Percentiles rank a stretch among this genome's conserved stretches.
These are phyloP conservation scores for Ophiostoma pallidulum DNA, from an alignment of 2,329 filamentous ascomycete species.

Conservation along the genomic window DNA sequence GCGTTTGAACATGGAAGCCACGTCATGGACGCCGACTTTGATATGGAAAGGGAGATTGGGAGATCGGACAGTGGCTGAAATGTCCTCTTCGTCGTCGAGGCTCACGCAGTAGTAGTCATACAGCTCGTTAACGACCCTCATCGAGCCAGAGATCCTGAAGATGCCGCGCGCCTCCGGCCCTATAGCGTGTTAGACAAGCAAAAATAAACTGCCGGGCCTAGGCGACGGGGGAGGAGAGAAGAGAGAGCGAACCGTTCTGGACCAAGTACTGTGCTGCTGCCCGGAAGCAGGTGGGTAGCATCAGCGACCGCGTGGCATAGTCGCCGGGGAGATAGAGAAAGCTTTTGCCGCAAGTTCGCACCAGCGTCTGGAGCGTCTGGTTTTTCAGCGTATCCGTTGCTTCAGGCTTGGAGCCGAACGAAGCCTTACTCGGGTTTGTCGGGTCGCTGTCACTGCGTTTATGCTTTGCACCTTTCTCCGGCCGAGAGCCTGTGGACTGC, in stretches of 20 bases:
- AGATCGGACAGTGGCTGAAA: conserved; percentile 49
- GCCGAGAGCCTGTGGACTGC: conserved; percentile 20
- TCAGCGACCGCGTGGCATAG: conserved; percentile 46
- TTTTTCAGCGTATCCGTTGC: conserved; percentile 34
- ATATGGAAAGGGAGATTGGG: conserved; percentile 53
- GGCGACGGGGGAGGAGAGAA: no score
- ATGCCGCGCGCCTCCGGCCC: conserved; percentile 44
- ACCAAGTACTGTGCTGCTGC: conserved; percentile 56
- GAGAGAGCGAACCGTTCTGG: conserved; percentile 41
- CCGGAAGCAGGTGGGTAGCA: conserved; percentile 56
- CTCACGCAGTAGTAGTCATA: conserved; percentile 55
- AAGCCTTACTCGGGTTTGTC: conserved; percentile 25
- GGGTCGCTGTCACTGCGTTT: conserved; percentile 49
- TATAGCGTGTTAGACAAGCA: conserved; percentile 2
- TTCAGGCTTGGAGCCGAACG: conserved; percentile 33
- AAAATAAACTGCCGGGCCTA: no score
- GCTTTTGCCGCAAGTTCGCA: conserved; percentile 54
- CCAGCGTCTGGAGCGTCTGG: conserved; percentile 47
- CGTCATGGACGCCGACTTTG: conserved; percentile 50
- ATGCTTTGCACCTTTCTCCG: conserved; percentile 28
- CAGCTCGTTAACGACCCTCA: conserved; percentile 44
- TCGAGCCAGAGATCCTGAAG: conserved; percentile 54
- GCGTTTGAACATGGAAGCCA: conserved; percentile 58
- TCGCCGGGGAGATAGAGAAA: conserved; percentile 50
- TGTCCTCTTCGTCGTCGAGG: conserved; percentile 33